Conservation (phyloP, 768 basidiomycete genomes). For the Hygrocybe punicea region DNA sequence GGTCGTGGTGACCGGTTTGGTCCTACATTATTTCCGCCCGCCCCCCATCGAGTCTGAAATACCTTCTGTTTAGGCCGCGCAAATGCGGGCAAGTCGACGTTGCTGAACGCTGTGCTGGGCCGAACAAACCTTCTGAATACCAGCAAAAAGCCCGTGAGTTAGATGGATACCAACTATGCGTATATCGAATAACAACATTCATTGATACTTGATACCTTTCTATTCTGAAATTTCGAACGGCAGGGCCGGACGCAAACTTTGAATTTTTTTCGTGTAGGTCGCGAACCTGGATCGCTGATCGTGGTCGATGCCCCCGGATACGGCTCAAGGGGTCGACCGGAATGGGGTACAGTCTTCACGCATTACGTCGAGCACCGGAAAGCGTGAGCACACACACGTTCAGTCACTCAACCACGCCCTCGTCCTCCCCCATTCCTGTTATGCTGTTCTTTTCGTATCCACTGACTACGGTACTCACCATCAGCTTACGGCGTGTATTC, state of each 20-base stretch:
- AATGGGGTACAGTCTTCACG: constrained; percentile 73
- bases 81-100: constrained; percentile 72
- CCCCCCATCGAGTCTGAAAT: background rate
- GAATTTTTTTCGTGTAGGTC: constrained; percentile 70
- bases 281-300: constrained; percentile 53
- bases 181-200: background rate
- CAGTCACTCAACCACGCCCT: no score
- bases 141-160: constrained; percentile 63
- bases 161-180: background rate
- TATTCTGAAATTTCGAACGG: background rate
- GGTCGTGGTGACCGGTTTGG: constrained; percentile 47
- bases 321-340: constrained; percentile 65
- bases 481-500: constrained; percentile 66
- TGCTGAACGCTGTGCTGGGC: constrained; percentile 66
- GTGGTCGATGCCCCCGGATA: constrained; percentile 83
- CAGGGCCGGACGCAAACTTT: constrained; percentile 72
- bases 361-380: constrained; percentile 58
- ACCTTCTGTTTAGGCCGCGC: constrained; percentile 80
- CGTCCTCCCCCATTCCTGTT: no score
- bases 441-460: no score
- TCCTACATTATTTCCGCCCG: background rate
- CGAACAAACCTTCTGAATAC: constrained; percentile 55
- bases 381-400: no score
- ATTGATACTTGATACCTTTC: background rate
- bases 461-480: constrained; percentile 2